phyloP scores from a whole-genome alignment of 352 stramenopile genomes.

The Lagenidium giganteum region DNA sequence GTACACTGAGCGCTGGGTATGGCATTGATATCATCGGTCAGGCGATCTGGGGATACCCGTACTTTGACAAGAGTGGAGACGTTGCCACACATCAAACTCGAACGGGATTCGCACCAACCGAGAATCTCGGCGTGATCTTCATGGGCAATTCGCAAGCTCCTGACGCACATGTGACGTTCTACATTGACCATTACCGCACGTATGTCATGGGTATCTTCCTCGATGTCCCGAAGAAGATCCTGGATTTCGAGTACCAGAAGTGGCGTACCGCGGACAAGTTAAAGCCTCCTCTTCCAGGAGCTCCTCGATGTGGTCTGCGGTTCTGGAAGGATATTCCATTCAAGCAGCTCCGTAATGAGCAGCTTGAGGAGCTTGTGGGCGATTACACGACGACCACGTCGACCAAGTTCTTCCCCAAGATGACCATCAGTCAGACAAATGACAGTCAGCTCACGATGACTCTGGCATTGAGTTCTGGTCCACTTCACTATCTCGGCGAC shows the following conservation, averaged over 20 bases:
- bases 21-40: constrained; percentile 54
- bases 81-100: constrained; percentile 45
- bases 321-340: constrained; percentile 40
- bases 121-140: constrained; percentile 48
- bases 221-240: constrained; percentile 43
- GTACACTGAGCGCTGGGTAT: constrained; percentile 51
- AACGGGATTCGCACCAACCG: constrained; percentile 38
- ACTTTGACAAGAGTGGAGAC: constrained; percentile 68
- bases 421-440: constrained; percentile 20
- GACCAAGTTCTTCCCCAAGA: constrained; percentile 26
- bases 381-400: constrained; percentile 34
- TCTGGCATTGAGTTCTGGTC: background rate
- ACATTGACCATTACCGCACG: constrained; percentile 52
- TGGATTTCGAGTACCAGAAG: constrained; percentile 34
- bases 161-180: constrained; percentile 26
- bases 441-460: constrained; percentile 2
- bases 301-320: constrained; percentile 26
- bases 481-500: background rate
- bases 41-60: constrained; percentile 54
- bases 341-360: constrained; percentile 15
- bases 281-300: constrained; percentile 20
- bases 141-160: constrained; percentile 55
- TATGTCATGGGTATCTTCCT: constrained; percentile 68
- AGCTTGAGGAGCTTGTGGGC: constrained; percentile 30
- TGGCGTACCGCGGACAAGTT: constrained; percentile 32